A percentile compares a stretch with the other conserved stretches of the same genome.
Evolutionary conservation across 331 rosid genomes (phyloP).

Genomic region (Telfairia occidentalis): DNA sequence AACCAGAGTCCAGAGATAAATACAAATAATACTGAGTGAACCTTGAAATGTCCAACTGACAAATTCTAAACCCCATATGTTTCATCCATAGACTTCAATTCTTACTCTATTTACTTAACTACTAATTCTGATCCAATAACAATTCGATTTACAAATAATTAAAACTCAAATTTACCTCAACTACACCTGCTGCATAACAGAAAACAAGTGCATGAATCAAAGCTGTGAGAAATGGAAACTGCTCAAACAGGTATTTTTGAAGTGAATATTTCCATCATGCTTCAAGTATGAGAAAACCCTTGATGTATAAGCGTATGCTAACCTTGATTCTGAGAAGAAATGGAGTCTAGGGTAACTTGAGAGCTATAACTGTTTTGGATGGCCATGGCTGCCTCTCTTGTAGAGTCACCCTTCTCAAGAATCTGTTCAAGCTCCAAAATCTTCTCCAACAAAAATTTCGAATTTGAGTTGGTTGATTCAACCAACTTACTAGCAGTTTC

Average conservation of each 20-base stretch:
- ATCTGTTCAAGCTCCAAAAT: neutral
- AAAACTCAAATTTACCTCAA: neutral
- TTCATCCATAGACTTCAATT: neutral
- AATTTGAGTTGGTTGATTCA: conserved; percentile 9
- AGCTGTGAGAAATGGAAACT: neutral
- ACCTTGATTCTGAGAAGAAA: conserved; percentile 7
- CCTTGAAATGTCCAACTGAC: neutral
- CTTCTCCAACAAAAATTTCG: conserved; percentile 2
- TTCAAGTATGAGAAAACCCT: neutral
- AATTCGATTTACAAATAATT: neutral
- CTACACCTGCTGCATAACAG: neutral
- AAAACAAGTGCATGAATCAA: neutral
- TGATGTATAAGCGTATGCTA: neutral
- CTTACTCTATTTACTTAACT: neutral
- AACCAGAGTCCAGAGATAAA: neutral
- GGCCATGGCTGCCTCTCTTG: conserved; percentile 66
- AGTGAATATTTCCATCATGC: neutral
- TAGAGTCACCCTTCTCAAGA: neutral
- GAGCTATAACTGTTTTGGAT: neutral
- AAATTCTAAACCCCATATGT: neutral
- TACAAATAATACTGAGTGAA: neutral
- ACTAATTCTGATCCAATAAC: neutral
- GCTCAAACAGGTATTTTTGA: neutral
- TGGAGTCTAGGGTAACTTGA: neutral
- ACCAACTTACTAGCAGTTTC: conserved; percentile 4